Base-by-base conservation (phyloP, 352 stramenopile species). In the Phytophthora cryptogea region DNA sequence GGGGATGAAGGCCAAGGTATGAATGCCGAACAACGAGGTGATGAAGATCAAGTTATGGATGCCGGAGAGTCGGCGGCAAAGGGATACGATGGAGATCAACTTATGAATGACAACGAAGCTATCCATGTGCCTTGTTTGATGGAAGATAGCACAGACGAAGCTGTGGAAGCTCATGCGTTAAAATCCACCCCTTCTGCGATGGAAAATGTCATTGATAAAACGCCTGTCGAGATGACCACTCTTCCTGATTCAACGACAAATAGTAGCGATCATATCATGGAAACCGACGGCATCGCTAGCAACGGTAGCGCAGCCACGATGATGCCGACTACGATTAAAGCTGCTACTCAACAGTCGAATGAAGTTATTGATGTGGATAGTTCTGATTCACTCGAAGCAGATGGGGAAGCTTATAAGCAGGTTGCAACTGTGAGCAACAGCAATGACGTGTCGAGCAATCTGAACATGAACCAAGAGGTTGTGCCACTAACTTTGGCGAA, bases 291-390 rank as follows among this genome's bases (percentile, higher is more conserved):
- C 26, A 46, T 26, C 33, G 23, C 27, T 44, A 17, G 27, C 39
- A 44, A n/a, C 9, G 39, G 27, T 14, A 17, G 0, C 27, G 14
- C 16, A 28, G 39, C 39, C 17, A 44, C 8, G 33, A 9, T 39
- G 39, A 28, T 44, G 16, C 7, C 16, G 13, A 63, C n/a, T 32
- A 10, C n/a, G 35, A 8, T 28, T 9, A 45, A 11, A n/a, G 43
- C 33, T 40, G 26, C 35, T 48, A 11, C 17, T n/a, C 43, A 39
- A 13, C 48, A 65, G 8, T 9, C 45, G 5, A 56, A 41, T 44
- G 52, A 71, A 16, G 32, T 68, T 5, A 68, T 74, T 49, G 51
- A 68, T 11, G n/a, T 74, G 7, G 55, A 57, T 20, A 43, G 31
- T 16, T 23, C 31, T 4, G 50, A 56, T 30, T 53, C 28, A 16